Base-by-base conservation (phyloP, 1,139 yeast genomes). In the Pichia terricola region DNA sequence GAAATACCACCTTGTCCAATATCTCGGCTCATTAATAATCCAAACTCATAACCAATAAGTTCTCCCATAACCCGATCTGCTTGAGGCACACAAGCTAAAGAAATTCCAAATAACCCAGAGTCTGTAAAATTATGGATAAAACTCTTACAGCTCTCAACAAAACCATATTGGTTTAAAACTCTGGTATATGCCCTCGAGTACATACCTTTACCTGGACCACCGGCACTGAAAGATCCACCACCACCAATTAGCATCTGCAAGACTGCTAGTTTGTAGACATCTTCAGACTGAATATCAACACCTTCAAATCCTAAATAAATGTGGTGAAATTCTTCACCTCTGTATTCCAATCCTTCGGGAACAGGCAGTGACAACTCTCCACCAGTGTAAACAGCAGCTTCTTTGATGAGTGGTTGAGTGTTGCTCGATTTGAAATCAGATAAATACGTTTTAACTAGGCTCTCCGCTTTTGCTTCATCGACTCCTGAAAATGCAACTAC, bases 181-280 rank as follows among this genome's bases (percentile, higher is more conserved):
- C 89, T 77, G 0, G 96, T 87, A 67, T 88, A 91, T 31, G 94
- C 75, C 48, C 98, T 73, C 2, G 96, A 86, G 62, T 88, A 94
- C 97, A 91, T 89, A 5, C 99, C 99, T 65, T 91, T 91, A 45
- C 99, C 99, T n/a, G 99, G 99, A 0, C 99, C 99, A 52, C 99
- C 99, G 9, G 99, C 97, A 27, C 94, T 82, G 60, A 91, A 91
- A 1, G 97, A 88, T 6, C 96, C 94, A 42, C 98, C 98, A 35
- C 97, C 97, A 37, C 98, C 98, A n/a, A 91, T 69, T 31, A 91
- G 69, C 49, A 91, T 88, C 60, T 91, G 98, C 45, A 91, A 72
- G 1, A 91, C 81, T 1, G 97, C 96, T 40, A 88, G 69, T 0
- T 95, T 94, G 57, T 91, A 91, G 38, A 89, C 79, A 55, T 91